These are phyloP conservation scores for Serendipita sp. DNA, from an alignment of 1,284 basidiomycete genomes.

Conservation along the genomic window DNA sequence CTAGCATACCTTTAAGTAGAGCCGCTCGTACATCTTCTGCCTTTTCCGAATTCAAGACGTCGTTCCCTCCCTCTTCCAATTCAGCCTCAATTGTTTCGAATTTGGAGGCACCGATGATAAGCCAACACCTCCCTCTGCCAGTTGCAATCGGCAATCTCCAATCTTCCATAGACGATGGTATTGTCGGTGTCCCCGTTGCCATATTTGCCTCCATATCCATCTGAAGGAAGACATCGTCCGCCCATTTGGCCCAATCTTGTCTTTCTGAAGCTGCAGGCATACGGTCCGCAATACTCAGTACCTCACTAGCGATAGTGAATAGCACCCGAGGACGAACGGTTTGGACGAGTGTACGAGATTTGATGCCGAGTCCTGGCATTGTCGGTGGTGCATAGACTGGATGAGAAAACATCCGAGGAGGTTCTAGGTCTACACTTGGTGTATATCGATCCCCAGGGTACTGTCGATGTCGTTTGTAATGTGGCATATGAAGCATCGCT, in stretches of 20 bases:
- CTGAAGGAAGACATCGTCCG: conserved; percentile 43
- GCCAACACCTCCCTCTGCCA: conserved; percentile 38
- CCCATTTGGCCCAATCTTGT: conserved; percentile 42
- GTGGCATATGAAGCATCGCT: conserved; percentile 51
- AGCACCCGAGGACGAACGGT: conserved; percentile 43
- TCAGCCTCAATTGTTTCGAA: conserved; percentile 37
- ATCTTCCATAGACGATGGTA: conserved; percentile 16
- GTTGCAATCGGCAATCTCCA: conserved; percentile 33
- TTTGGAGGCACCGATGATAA: conserved; percentile 37
- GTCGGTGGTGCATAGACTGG: neutral
- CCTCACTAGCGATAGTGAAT: conserved; percentile 43
- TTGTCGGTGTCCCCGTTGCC: conserved; percentile 9
- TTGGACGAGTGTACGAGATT: conserved; percentile 19
- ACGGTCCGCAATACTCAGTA: conserved; percentile 44
- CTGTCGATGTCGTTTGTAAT: conserved; percentile 26
- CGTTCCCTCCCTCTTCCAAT: conserved; percentile 27
- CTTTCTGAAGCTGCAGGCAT: conserved; percentile 30
- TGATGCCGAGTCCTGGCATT: neutral
- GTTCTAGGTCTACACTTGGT: neutral
- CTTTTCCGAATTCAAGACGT: conserved; percentile 28
- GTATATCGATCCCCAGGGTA: neutral
- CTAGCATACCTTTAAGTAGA: conserved; percentile 20
- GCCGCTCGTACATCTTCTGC: conserved; percentile 39
- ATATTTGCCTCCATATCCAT: conserved; percentile 43
- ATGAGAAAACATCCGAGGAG: neutral